Evolutionary conservation across 2,329 filamentous ascomycete genomes (phyloP), one percentile per base, ranked within the genome.

Genomic region (Trichoderma aggressivum): DNA sequence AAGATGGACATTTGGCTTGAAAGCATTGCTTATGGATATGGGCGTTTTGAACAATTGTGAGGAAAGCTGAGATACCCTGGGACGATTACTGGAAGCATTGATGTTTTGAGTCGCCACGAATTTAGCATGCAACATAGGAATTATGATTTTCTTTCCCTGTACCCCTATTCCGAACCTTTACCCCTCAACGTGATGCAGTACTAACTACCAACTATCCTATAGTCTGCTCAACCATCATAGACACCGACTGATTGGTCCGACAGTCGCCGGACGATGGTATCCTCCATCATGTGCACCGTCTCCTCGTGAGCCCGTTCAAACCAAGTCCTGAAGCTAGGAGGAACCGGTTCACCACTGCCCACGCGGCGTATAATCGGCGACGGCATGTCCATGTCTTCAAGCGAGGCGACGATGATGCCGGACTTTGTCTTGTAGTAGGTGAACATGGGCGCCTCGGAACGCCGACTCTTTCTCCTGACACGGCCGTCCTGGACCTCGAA

Each of bases 31-130:
- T 67, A 62, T 56, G 62, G 63, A 67, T 62, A 58, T 58, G 39
- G 70, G 70, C 70, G 63, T 71, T 71, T 50, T 67, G 43, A 64
- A 65, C 39, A 53, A 72, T 74, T 72, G 74, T 64, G 73, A 70
- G 61, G 72, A 73, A 74, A 74, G 74, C 73, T 71, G 74, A 76
- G 76, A 78, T 78, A 78, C 77, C 77, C 77, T 73, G 71, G 74
- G 75, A 50, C 16, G 28, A 43, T 67, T 18, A 67, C 68, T 71
- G 59, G 70, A 62, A 53, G 58, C 61, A 28, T 32, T 59, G 32
- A 24, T 50, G 32, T 60, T 60, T 55, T 47, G 32, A 71, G 58
- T 36, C 63, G 30, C 21, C 30, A 36, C 65, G n/a, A 53, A 59
- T 59, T 47, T 63, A 53, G 56, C 39, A 66, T 30, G 53, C 43